These are phyloP conservation scores for Aphanomyces astaci DNA, from an alignment of 352 stramenopile species.

Conservation along the genomic window DNA sequence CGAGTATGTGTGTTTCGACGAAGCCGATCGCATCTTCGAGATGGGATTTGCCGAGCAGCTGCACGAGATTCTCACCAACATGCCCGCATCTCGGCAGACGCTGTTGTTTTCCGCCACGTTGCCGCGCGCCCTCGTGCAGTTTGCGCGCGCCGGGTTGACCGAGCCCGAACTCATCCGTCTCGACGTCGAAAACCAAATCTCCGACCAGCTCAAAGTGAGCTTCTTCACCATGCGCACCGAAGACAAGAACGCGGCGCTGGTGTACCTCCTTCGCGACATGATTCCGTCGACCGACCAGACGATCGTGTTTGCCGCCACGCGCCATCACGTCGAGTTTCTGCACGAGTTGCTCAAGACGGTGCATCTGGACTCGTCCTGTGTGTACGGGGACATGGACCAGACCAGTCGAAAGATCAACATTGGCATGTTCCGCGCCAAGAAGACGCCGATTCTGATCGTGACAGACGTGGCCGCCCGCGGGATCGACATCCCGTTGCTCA, in stretches of 20 bases:
- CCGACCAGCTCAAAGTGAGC: conserved; percentile 93
- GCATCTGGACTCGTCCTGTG: conserved; percentile 77
- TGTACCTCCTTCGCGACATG: conserved; percentile 96
- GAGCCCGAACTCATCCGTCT: conserved; percentile 96
- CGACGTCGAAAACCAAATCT: conserved; percentile 97
- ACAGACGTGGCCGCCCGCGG: conserved; percentile 92
- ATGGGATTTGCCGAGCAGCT: conserved; percentile 99
- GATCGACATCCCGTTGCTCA: conserved; percentile 94
- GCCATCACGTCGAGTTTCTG: conserved; percentile 98
- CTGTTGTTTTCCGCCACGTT: conserved; percentile 96
- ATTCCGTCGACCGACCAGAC: conserved; percentile 89
- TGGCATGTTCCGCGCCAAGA: conserved; percentile 85
- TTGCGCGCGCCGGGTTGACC: conserved; percentile 96
- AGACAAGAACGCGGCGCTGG: conserved; percentile 93
- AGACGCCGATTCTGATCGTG: conserved; percentile 88
- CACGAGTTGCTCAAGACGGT: conserved; percentile 84
- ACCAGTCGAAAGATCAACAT: conserved; percentile 86
- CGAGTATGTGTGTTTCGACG: conserved; percentile 96
- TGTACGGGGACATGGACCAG: conserved; percentile 94
- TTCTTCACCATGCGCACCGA: conserved; percentile 95
- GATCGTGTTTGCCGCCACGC: conserved; percentile 97
- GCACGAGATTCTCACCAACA: conserved; percentile 87
- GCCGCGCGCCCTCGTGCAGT: conserved; percentile 96
- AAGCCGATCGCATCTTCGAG: conserved; percentile 99
- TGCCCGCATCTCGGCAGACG: conserved; percentile 82